Conservation (phyloP, 441 rosid genomes). For the Kokia cookei region DNA sequence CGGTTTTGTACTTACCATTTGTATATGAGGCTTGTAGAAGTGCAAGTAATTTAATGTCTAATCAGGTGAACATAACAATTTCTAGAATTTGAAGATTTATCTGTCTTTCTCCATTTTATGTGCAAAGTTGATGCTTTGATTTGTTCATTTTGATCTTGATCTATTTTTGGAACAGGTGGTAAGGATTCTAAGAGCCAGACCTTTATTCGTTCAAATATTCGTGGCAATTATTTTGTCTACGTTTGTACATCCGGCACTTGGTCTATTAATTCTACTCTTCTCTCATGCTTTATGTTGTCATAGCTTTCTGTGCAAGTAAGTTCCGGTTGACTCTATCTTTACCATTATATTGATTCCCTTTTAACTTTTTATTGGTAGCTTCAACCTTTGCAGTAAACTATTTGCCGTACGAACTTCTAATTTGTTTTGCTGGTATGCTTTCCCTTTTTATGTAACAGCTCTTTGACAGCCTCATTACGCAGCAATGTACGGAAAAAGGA, state of each 20-base stretch:
- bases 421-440: not conserved
- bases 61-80: not conserved
- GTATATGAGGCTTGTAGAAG: not conserved
- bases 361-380: not conserved
- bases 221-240: constrained; percentile 56
- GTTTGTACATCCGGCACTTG: constrained; percentile 87
- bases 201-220: constrained; percentile 42
- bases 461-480: constrained; percentile 59
- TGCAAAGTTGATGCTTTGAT: constrained; percentile 8
- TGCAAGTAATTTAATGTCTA: not conserved
- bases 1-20: not conserved
- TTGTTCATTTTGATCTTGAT: constrained; percentile 5
- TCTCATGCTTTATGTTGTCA: constrained; percentile 73
- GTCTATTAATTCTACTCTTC: constrained; percentile 55
- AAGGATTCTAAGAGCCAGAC: constrained; percentile 57
- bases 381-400: not conserved
- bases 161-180: constrained; percentile 51
- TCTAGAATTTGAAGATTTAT: not conserved
- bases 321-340: not conserved
- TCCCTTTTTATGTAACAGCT: constrained; percentile 42
- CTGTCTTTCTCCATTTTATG: not conserved
- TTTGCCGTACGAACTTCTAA: not conserved
- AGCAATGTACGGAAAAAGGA: constrained; percentile 48
- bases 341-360: not conserved
- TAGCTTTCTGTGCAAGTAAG: constrained; percentile 73